These are phyloP conservation scores for Colletotrichum cereale DNA, from an alignment of 2,329 filamentous ascomycete species.

Conservation along the genomic window DNA sequence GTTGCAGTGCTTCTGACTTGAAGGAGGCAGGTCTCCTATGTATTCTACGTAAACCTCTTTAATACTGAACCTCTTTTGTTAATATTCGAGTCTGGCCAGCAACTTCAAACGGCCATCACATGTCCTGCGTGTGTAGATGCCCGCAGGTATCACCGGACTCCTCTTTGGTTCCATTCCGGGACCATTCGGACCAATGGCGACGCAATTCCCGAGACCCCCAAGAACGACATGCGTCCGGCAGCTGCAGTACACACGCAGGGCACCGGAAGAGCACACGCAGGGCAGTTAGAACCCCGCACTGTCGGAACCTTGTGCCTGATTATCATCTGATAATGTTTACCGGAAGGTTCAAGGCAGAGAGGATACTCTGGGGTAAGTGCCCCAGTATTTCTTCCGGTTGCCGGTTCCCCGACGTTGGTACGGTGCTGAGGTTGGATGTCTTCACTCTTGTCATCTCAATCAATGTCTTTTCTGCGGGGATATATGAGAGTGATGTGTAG, in stretches of 20 bases:
- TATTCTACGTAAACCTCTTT: neutral
- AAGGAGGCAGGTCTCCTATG: neutral
- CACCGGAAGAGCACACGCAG: slow-evolving; percentile 43
- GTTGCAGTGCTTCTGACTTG: neutral
- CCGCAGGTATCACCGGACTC: neutral
- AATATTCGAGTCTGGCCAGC: neutral
- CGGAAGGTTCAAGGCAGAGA: slow-evolving; percentile 7
- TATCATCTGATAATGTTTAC: slow-evolving; percentile 16
- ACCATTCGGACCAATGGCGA: slow-evolving; percentile 9
- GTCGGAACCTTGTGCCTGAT: neutral
- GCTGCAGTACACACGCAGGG: slow-evolving; percentile 23
- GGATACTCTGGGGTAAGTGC: slow-evolving; percentile 32
- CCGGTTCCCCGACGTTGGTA: neutral
- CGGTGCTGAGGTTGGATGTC: too few species aligned
- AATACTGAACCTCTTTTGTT: slow-evolving; percentile 8
- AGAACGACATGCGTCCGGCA: neutral
- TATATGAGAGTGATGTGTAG: too few species aligned
- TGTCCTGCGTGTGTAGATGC: slow-evolving; percentile 33
- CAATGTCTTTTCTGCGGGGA: neutral
- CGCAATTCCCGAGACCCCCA: neutral
- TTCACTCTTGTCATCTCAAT: too few species aligned
- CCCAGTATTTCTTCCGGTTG: neutral
- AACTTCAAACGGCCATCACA: neutral
- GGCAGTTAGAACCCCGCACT: slow-evolving; percentile 40
- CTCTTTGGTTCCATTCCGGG: slow-evolving; percentile 21